Base-by-base conservation (phyloP, 1,284 basidiomycete species). In the Hymenochaete sp. region DNA sequence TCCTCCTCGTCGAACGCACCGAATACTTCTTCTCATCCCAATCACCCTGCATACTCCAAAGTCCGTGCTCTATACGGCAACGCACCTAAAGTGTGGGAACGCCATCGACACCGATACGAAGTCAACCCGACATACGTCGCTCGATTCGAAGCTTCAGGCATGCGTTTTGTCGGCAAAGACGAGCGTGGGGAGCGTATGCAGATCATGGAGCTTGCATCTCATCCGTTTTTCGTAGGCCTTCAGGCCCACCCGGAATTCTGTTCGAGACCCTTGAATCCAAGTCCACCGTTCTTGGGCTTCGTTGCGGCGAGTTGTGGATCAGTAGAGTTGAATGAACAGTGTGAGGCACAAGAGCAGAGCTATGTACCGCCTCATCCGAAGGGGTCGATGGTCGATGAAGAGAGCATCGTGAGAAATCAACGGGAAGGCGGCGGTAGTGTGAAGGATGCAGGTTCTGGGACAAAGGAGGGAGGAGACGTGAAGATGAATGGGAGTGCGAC, bases 201-300 rank as follows among this genome's bases (percentile, higher is more conserved):
- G 68, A 80, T 96, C 49, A 73, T 95, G 48, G 95, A 99, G 67
- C 67, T 98, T 37, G 73, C 68, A 90, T 91, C 89, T 59, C 95
- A 99, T 66, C 91, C 92, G 1, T 99, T 81, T 75, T 98, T 95
- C 64, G 72, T 97, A 46, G 96, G 82, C 35, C 73, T 98, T 48
- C 95, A 99, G 69, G 92, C 96, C 0, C 95, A 99, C 60, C 95
- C 95, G 2, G 95, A 99, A 64, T 95, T 99, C 69, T 98, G 93
- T 68, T 95, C 95, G 16, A 82, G 95, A n/a, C 95, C 95, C 2
- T 72, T 99, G 42, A 98, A 99, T 68, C 96, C 95, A 0, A 96
- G 92, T 0, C 95, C 95, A 2, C 86, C 93, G 0, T 98, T 97
- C 81, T 82, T 99, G 28, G 96, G 96, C 11, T 86, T 99, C 59